Conservation (phyloP, 192 early-diverging fungal genomes). For the Coemansia sp. region DNA sequence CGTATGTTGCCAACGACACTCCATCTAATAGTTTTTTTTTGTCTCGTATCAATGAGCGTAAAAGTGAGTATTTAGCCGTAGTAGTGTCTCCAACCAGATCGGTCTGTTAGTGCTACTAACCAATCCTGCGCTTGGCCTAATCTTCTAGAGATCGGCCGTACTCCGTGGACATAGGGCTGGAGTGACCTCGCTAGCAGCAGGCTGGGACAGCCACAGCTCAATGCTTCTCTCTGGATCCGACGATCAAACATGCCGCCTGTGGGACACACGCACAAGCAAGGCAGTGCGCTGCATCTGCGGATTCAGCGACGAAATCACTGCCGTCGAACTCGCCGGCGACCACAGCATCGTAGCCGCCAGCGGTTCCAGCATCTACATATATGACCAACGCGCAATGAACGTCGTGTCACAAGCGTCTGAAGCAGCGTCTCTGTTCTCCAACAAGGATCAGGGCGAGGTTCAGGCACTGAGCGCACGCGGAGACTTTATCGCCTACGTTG, state of each 20-base stretch:
- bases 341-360: conserved; percentile 19
- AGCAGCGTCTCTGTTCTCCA: neutral
- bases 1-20: neutral
- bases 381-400: conserved; percentile 26
- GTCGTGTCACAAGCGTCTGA: neutral
- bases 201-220: neutral
- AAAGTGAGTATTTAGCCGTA: neutral
- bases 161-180: conserved; percentile 18
- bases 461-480: conserved; percentile 38
- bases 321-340: conserved; percentile 18
- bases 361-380: conserved; percentile 15
- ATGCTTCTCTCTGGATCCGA: conserved; percentile 46
- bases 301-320: conserved; percentile 18
- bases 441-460: conserved; percentile 19
- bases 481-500: conserved; percentile 50
- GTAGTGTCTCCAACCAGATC: too few species aligned
- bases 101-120: neutral
- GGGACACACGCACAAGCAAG: conserved; percentile 28
- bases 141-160: neutral
- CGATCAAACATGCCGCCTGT: conserved; percentile 35
- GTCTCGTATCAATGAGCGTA: neutral
- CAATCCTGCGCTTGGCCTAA: neutral
- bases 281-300: conserved; percentile 15
- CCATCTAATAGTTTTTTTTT: neutral
- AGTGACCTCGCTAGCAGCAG: conserved; percentile 30